A percentile compares a stretch with the other conserved stretches of the same genome.
Evolutionary conservation across 805 yeast genomes (phyloP).

Genomic region (Yamadazyma takamatsuzukensis): DNA sequence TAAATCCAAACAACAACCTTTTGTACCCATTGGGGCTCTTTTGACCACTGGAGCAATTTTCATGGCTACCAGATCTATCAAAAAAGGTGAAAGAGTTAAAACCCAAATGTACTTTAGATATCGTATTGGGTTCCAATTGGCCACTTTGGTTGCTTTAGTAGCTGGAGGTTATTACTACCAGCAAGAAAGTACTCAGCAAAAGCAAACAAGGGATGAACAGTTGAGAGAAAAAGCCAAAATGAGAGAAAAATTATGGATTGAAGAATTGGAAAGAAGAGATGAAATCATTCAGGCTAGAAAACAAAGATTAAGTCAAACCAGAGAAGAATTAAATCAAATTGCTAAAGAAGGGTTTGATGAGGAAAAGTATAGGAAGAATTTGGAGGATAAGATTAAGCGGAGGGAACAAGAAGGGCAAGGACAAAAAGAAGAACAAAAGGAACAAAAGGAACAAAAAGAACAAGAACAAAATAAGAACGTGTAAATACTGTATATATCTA

Average conservation of each 20-base stretch:
- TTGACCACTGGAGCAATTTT: constrained; percentile 79
- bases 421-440: background rate
- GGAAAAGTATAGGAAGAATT: constrained; percentile 12
- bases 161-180: constrained; percentile 76
- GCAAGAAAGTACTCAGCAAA: constrained; percentile 39
- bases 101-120: constrained; percentile 88
- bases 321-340: constrained; percentile 34
- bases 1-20: constrained; percentile 80
- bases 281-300: constrained; percentile 64
- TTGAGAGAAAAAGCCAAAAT: constrained; percentile 75
- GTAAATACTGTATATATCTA: too few relatives aligned
- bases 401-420: background rate
- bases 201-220: constrained; percentile 57
- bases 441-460: background rate
- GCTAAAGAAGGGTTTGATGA: constrained; percentile 35
- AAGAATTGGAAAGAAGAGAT: constrained; percentile 86
- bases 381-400: constrained; percentile 5
- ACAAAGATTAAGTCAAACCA: constrained; percentile 61
- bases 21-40: constrained; percentile 79
- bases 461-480: too few relatives aligned
- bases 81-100: constrained; percentile 64
- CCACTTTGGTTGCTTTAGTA: constrained; percentile 77
- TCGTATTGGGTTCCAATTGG: constrained; percentile 84
- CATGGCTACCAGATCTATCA: constrained; percentile 72
- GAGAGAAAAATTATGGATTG: constrained; percentile 86